Base-by-base conservation (phyloP, 441 rosid genomes). In the Euphorbia celastroides region DNA sequence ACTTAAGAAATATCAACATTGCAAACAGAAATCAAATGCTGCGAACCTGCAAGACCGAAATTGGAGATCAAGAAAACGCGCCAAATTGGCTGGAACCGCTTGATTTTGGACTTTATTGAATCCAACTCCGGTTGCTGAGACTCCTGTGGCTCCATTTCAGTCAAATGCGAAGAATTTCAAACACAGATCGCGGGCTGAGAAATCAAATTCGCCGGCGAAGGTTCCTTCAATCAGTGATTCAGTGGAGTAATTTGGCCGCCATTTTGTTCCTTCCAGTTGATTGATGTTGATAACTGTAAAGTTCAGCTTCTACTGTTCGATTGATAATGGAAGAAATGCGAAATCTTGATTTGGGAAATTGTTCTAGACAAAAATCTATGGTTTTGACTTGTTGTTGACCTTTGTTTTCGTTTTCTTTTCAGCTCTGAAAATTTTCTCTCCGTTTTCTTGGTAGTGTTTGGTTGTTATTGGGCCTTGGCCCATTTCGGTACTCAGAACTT, bases 21-120 rank as follows among this genome's bases (percentile, higher is more conserved):
- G 28, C 14, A 57, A 50, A 38, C 16, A 16, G 34, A 22, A 17
- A 46, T 5, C n/a, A 11, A 14, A 20, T 11, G 60, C 48, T 22
- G 58, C 79, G 17, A 58, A 92, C 95, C 96, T 77, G 86, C 96
- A 57, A 92, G 82, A 46, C 85, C 98, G 52, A 92, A 73, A 79
- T 92, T 90, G 57, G 80, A 83, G 72, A 90, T 81, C 84, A 92
- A 69, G 70, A 88, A 79, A 72, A 76, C 36, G 26, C 98, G 88
- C 96, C 95, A 86, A 16, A 83, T 66, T 63, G 83, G 71, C 77
- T 79, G 86, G 62, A 48, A 79, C 10, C 86, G 83, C 70, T 65
- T 73, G 2, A 78, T 60, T 26, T 61, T 69, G 11, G 77, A 65
- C 72, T 82, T 84, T 42, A 71, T 77, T 0, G 84, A 61, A 54